phyloP scores from a whole-genome alignment of 176 grass and related monocot genomes.

The Lolium perenne region DNA sequence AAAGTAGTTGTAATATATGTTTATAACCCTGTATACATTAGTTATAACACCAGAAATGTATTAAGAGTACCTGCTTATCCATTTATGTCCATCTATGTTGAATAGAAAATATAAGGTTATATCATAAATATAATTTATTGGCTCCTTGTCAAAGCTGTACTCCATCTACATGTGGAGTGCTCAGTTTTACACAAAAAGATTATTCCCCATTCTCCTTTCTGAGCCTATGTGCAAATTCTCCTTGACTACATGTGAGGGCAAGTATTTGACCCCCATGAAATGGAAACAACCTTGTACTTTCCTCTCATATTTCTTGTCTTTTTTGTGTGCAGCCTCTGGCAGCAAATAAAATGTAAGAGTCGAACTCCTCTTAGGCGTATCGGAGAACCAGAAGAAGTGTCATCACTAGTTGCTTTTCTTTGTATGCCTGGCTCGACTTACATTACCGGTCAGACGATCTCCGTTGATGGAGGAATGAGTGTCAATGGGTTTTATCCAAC shows the following conservation, averaged over 20 bases:
- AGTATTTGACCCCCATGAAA: neutral
- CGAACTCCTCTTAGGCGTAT: conserved; percentile 65
- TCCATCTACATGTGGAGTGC: neutral
- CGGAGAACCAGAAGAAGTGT: conserved; percentile 76
- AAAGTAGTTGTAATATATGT: neutral
- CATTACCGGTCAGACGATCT: conserved; percentile 65
- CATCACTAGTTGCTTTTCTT: conserved; percentile 75
- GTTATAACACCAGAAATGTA: neutral
- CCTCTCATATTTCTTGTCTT: neutral
- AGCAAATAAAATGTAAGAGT: conserved; percentile 43
- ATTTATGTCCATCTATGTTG: neutral
- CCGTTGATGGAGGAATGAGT: conserved; percentile 68
- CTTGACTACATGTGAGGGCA: neutral
- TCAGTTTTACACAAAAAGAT: neutral
- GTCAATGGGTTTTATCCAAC: conserved; percentile 62
- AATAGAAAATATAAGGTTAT: neutral
- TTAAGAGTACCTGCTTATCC: neutral
- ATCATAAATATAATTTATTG: neutral
- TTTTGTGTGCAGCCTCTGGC: conserved; percentile 49
- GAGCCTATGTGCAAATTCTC: neutral
- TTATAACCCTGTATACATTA: too few relatives aligned
- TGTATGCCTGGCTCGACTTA: conserved; percentile 68
- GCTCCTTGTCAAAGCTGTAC: neutral
- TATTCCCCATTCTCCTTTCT: neutral
- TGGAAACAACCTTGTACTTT: neutral